Base-by-base conservation (phyloP, 148 eudicot genomes). In the Polygonum maritimum region DNA sequence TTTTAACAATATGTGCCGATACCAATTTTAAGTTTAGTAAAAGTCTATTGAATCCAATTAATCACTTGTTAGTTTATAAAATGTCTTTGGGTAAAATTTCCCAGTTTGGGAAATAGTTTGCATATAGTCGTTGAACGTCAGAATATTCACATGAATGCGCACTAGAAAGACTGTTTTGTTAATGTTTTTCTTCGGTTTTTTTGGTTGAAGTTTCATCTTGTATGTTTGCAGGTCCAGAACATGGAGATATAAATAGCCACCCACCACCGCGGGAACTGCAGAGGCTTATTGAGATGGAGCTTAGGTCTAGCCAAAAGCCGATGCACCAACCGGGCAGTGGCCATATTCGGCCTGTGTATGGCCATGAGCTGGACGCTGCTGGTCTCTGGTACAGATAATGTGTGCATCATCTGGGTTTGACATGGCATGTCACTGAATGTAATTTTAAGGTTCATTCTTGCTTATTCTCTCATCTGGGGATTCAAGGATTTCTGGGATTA, bases 241-340 rank as follows among this genome's bases (percentile, higher is more conserved):
- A 76, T 54, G 82, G 81, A 14, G 79, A 71, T 58, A 78, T 80
- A 65, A 82, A 82, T 85, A 89, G 82, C 85, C 88, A 82, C 63
- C 87, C 87, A 69, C 91, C 97, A 0, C 91, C 97, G 0, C 94
- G 91, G 26, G 92, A 94, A 71, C 80, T 92, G 75, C 97, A 92
- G 49, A 92, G 92, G 86, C 88, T 95, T 21, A 67, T 90, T 60
- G 91, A 86, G 83, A 89, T 89, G 90, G 96, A 92, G 82, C 83
- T 78, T 38, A 76, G 93, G 79, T 89, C 91, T 39, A 88, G 87
- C 16, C 86, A 89, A 21, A 90, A 86, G 77, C 96, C 83, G 77
- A 82, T 80, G 60, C 97, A 81, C 71, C 90, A 85, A n/a, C 75
- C 54, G 45, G 89, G 81, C 26, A 65, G 84, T 71, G 69, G 69